Base-by-base conservation (phyloP, 176 grass and related monocot species). In the Elymus sibiricus region DNA sequence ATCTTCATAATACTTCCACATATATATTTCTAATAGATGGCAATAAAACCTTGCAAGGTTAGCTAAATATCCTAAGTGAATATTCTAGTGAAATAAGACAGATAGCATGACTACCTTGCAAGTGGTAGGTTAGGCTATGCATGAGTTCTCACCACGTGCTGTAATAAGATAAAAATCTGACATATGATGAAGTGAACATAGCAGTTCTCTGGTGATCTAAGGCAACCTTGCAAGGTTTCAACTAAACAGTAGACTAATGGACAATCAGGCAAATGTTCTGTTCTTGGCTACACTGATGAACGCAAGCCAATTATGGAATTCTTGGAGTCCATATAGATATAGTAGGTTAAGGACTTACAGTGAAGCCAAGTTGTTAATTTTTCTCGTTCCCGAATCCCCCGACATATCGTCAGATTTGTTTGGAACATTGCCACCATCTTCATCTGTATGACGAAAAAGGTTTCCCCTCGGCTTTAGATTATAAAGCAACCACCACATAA, bases 331-430 rank as follows among this genome's bases (percentile, higher is more conserved):
- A 7, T 40, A 40, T 40, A 40, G 38, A 77, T 64, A 84, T 11
- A 51, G 61, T 34, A 84, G 63, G 27, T 76, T 46, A 86, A 68
- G 64, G 35, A 86, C 83, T 87, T 84, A 94, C 78, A 87, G 27
- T 69, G 84, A 85, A 81, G 76, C 82, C 68, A 87, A 63, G 81
- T 89, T 87, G 70, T 77, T 83, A 38, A 91, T 79, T 64, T 91
- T 83, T 88, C 77, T 86, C 64, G 82, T 85, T 64, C 31, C 31
- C 3, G 31, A 32, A 32, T 40, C 77, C 66, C 14, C 66, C 14
- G 42, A 26, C 56, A 69, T 66, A 83, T 25, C 82, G 10, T 84
- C 44, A 80, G 47, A 67, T 82, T 89, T 85, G 61, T 78, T 70
- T 51, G 63, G 73, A 86, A 61, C 49, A 19, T 27, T 77, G 83